phyloP scores from a whole-genome alignment of 768 basidiomycete genomes.

The Guyanaporus albipodus region DNA sequence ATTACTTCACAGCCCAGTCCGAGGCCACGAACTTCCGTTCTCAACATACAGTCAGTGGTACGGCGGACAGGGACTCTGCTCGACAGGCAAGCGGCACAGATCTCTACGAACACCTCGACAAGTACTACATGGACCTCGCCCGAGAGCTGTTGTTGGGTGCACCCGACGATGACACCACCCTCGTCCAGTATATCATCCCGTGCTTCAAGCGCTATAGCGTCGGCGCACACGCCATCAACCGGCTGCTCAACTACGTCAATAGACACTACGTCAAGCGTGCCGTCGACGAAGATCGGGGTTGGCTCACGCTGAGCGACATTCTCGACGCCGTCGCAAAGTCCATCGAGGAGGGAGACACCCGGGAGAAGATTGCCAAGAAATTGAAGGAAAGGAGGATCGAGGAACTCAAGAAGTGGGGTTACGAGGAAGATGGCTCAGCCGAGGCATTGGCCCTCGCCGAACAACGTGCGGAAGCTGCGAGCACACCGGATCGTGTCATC shows the following conservation, averaged over 20 bases:
- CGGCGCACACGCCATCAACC: conserved; percentile 64
- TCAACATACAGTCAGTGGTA: conserved; percentile 6
- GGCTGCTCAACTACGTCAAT: conserved; percentile 71
- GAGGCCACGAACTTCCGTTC: conserved; percentile 38
- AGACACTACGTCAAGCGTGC: conserved; percentile 73
- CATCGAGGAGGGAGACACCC: conserved; percentile 48
- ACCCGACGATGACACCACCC: conserved; percentile 60
- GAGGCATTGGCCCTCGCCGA: conserved; percentile 56
- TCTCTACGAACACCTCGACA: conserved; percentile 70
- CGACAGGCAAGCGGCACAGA: conserved; percentile 52
- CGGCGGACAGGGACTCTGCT: conserved; percentile 27
- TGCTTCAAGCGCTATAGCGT: conserved; percentile 67
- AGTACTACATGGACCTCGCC: conserved; percentile 59
- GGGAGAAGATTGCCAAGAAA: conserved; percentile 54
- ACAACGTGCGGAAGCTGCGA: conserved; percentile 71
- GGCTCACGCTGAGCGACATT: conserved; percentile 66
- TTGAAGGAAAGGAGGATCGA: conserved; percentile 55
- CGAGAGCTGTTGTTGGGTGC: conserved; percentile 59
- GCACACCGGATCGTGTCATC: conserved; percentile 61
- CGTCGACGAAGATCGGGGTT: conserved; percentile 74
- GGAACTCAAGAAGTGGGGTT: conserved; percentile 74
- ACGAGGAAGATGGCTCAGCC: conserved; percentile 44
- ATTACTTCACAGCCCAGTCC: conserved; percentile 66
- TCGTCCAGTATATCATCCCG: conserved; percentile 68
- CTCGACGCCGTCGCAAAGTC: conserved; percentile 56